phyloP scores from a whole-genome alignment of 2,329 filamentous ascomycete species.

The Elsinoe necatrix region DNA sequence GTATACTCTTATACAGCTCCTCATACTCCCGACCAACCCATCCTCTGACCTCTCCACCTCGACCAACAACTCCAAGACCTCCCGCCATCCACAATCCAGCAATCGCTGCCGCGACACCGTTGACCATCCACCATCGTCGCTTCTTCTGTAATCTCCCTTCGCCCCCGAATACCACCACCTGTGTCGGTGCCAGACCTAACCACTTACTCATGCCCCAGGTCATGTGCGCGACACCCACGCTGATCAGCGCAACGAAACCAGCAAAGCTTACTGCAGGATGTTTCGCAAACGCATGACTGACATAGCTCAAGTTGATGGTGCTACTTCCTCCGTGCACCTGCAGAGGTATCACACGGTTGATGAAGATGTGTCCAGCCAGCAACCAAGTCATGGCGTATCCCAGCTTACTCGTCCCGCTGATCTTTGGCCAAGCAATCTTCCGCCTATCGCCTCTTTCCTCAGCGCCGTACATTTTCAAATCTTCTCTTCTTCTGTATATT shows the following conservation, averaged over 20 bases:
- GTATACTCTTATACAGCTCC: constrained; percentile 56
- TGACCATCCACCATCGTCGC: constrained; percentile 62
- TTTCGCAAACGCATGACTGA: constrained; percentile 74
- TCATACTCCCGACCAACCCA: constrained; percentile 80
- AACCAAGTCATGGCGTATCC: constrained; percentile 64
- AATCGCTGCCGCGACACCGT: constrained; percentile 51
- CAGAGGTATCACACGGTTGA: constrained; percentile 69
- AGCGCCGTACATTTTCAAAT: constrained; percentile 66
- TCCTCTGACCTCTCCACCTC: constrained; percentile 58
- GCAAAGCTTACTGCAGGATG: constrained; percentile 58
- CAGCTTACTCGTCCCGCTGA: constrained; percentile 61
- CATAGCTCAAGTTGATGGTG: constrained; percentile 74
- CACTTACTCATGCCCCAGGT: constrained; percentile 81
- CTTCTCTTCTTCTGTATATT: constrained; percentile 62
- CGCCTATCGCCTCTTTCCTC: constrained; percentile 47
- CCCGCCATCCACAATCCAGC: constrained; percentile 72
- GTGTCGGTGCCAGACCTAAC: constrained; percentile 55
- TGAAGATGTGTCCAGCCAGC: constrained; percentile 60
- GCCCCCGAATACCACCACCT: constrained; percentile 42
- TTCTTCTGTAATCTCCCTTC: constrained; percentile 48
- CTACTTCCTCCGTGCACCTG: constrained; percentile 73
- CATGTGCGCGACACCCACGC: constrained; percentile 64
- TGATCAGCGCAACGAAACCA: constrained; percentile 62
- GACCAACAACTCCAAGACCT: constrained; percentile 67
- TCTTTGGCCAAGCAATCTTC: constrained; percentile 54